Conservation (phyloP, 768 basidiomycete species). For the Mycena belliarum region DNA sequence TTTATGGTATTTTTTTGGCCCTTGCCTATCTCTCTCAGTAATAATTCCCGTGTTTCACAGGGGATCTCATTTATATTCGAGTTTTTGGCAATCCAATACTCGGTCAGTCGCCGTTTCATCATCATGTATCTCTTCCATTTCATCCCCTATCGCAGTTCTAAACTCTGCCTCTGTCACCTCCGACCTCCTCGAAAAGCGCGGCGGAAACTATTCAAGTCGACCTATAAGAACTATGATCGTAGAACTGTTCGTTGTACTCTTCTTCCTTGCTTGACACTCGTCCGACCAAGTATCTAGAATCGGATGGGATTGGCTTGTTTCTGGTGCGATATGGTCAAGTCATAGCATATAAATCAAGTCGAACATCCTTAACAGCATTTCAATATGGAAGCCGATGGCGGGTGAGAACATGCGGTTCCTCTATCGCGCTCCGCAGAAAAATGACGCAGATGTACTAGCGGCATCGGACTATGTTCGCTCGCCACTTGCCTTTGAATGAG, state of each 20-base stretch:
- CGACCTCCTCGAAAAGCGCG: conserved; percentile 49
- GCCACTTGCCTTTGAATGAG: conserved; percentile 22
- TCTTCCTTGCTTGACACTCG: neutral
- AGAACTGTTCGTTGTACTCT: conserved; percentile 37
- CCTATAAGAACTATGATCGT: conserved; percentile 43
- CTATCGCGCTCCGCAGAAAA: neutral
- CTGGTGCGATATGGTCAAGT: conserved; percentile 13
- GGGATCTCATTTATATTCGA: conserved; percentile 48
- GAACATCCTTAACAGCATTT: conserved; percentile 17
- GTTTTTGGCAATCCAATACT: conserved; percentile 49
- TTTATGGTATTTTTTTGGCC: conserved; percentile 36
- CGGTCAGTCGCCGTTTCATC: neutral
- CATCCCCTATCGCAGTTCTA: conserved; percentile 28
- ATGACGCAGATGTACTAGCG: conserved; percentile 16
- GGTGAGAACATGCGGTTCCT: neutral
- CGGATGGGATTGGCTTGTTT: conserved; percentile 50
- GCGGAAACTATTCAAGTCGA: conserved; percentile 46
- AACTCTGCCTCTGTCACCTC: conserved; percentile 42
- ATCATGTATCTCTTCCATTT: neutral
- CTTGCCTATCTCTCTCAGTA: neutral
- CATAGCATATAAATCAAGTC: neutral
- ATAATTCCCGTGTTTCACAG: conserved; percentile 26
- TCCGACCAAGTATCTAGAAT: conserved; percentile 31
- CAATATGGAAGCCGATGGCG: conserved; percentile 35
- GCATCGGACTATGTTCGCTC: conserved; percentile 38